phyloP scores from a whole-genome alignment of 2,329 filamentous ascomycete genomes.

The Diaporthe humulicola region DNA sequence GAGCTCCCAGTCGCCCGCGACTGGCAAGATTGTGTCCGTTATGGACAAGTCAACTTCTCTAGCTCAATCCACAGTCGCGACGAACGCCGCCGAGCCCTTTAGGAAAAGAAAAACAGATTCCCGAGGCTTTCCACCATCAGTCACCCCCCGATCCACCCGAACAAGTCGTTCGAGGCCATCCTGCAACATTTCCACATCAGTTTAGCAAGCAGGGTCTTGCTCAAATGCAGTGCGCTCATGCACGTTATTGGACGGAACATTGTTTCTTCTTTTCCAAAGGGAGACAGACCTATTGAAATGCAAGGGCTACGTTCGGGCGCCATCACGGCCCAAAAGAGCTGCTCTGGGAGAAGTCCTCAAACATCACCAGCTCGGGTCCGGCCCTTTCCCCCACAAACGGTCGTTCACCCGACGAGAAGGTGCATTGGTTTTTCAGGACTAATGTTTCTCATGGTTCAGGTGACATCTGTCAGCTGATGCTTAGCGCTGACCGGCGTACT shows the following conservation, averaged over 20 bases:
- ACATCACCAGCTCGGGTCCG: conserved; percentile 3
- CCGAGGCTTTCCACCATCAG: background rate
- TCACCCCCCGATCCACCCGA: background rate
- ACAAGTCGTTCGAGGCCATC: background rate
- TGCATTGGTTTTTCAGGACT: background rate
- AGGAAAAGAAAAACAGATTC: background rate
- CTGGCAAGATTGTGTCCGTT: background rate
- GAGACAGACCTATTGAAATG: conserved; percentile 6
- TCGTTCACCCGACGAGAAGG: background rate
- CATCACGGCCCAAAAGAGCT: conserved; percentile 1
- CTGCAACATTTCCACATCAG: conserved; percentile 11
- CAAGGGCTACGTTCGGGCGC: conserved; percentile 8
- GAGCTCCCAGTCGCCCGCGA: background rate
- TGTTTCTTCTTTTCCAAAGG: background rate
- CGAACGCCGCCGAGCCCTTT: background rate
- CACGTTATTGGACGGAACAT: background rate
- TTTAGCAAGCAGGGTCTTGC: background rate
- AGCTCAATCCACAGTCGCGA: background rate
- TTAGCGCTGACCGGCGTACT: conserved; percentile 31
- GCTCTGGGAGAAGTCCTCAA: background rate
- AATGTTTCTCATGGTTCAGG: conserved; percentile 11
- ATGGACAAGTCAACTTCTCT: background rate
- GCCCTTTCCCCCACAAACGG: conserved; percentile 16
- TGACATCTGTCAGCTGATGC: conserved; percentile 34
- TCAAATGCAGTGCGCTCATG: background rate